Conservation (phyloP, 345 rosid genomes). For the Hibiscus mutabilis region DNA sequence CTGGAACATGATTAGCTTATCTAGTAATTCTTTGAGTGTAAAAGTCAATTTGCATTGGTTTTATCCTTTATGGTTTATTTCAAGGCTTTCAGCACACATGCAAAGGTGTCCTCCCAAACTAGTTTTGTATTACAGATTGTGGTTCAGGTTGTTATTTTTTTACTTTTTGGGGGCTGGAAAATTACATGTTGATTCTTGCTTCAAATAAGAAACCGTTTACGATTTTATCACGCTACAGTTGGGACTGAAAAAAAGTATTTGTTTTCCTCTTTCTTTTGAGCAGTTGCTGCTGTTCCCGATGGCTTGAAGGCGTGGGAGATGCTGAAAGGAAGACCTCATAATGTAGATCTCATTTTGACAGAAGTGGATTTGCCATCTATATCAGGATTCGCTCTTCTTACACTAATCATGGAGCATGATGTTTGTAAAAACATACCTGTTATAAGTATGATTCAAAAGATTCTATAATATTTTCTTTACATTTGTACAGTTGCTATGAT, state of each 20-base stretch:
- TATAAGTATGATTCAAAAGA: conserved; percentile 55
- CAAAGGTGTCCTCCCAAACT: too few species aligned
- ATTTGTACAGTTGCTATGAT: not conserved
- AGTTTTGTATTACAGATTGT: too few species aligned
- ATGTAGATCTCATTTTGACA: conserved; percentile 72
- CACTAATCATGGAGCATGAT: conserved; percentile 87
- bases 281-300: conserved; percentile 81
- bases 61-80: not conserved
- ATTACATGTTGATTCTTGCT: not conserved
- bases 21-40: not conserved
- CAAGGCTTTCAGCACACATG: too few species aligned
- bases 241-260: conserved; percentile 8
- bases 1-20: too few species aligned
- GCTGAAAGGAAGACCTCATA: conserved; percentile 53
- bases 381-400: conserved; percentile 80
- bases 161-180: too few species aligned
- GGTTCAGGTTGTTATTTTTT: too few species aligned
- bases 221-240: not conserved
- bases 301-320: conserved; percentile 96
- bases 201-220: not conserved
- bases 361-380: conserved; percentile 88
- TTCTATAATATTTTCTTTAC: not conserved
- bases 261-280: conserved; percentile 10
- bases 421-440: conserved; percentile 87
- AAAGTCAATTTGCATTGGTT: not conserved